phyloP scores from a whole-genome alignment of 441 rosid species.

The Codiaeum variegatum region DNA sequence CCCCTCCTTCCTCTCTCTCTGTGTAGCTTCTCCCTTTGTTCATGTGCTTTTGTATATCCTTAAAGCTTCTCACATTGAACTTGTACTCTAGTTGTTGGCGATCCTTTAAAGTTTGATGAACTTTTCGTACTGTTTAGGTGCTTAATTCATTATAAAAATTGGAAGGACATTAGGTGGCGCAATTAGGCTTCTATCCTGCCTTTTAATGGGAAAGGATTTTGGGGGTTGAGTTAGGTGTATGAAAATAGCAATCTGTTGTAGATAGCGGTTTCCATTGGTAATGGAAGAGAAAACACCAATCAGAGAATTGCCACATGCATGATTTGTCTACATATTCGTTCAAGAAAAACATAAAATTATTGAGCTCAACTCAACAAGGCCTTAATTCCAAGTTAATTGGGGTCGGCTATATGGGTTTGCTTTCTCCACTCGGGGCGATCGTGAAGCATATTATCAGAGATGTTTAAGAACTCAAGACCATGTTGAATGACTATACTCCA shows the following conservation, averaged over 20 bases:
- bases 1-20: not conserved
- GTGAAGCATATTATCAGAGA: too few species aligned
- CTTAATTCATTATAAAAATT: too few species aligned
- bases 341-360: not conserved
- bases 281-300: not conserved
- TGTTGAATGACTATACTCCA: too few species aligned
- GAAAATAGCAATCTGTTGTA: not conserved
- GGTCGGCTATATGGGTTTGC: too few species aligned
- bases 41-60: not conserved
- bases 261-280: not conserved
- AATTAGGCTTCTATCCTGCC: not conserved
- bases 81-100: not conserved
- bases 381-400: too few species aligned
- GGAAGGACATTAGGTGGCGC: not conserved
- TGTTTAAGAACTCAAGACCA: too few species aligned
- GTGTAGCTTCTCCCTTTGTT: not conserved
- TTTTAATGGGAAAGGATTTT: not conserved
- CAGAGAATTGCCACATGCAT: not conserved
- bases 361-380: too few species aligned
- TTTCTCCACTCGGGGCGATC: too few species aligned
- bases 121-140: not conserved
- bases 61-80: not conserved
- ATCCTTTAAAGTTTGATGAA: not conserved
- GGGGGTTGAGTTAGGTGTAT: not conserved
- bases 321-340: not conserved